These are phyloP conservation scores for Pezicula rhizophila DNA, from an alignment of 2,329 filamentous ascomycete genomes.

Conservation along the genomic window DNA sequence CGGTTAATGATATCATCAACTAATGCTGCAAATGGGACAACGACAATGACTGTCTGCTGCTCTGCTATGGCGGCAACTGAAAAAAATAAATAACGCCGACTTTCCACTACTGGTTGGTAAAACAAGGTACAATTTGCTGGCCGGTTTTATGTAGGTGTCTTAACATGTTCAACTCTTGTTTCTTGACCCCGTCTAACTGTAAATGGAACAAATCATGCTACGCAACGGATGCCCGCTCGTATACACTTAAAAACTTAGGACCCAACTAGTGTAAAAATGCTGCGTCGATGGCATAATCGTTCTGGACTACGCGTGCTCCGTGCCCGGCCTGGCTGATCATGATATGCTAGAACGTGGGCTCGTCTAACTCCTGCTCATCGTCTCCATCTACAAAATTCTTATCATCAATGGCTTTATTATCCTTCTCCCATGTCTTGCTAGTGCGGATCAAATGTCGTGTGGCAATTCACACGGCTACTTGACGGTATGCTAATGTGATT, in stretches of 20 bases:
- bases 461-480: conserved; percentile 3
- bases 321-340: neutral
- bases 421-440: conserved; percentile 4
- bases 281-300: conserved; percentile 4
- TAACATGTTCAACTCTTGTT: neutral
- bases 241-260: conserved; percentile 2
- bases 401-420: neutral
- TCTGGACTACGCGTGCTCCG: neutral
- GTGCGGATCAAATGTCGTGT: neutral
- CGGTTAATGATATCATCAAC: conserved; percentile 1
- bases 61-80: conserved; percentile 3
- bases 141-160: neutral
- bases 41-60: conserved; percentile 2
- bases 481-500: neutral
- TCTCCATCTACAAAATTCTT: neutral
- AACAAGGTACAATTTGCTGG: conserved; percentile 1
- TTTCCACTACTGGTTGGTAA: conserved; percentile 7
- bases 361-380: neutral
- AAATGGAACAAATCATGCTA: neutral
- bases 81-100: conserved; percentile 4
- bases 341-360: neutral
- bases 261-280: conserved; percentile 3
- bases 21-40: conserved; percentile 3
- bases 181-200: too few species aligned
- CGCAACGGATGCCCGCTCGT: conserved; percentile 1